These are phyloP conservation scores for Epichloe amarillans DNA, from an alignment of 2,329 filamentous ascomycete genomes.

Conservation along the genomic window DNA sequence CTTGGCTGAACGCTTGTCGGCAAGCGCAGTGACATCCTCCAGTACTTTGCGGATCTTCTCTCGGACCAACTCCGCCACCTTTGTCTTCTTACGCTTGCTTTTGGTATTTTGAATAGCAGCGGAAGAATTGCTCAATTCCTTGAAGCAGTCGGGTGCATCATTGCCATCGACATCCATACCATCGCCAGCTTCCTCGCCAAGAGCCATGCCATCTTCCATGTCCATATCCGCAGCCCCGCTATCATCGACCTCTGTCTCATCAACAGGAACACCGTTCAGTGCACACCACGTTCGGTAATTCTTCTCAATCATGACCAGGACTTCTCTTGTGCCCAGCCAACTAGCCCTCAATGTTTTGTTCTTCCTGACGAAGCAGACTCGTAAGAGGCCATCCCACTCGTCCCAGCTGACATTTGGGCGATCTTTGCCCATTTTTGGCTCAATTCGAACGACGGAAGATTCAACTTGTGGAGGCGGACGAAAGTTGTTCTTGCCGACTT, in stretches of 20 bases:
- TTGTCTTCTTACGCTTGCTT: conserved; percentile 63
- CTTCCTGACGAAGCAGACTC: conserved; percentile 60
- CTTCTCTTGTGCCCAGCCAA: conserved; percentile 68
- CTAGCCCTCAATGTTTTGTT: conserved; percentile 79
- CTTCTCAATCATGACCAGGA: conserved; percentile 66
- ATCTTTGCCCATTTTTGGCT: conserved; percentile 65
- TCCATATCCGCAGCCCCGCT: conserved; percentile 26
- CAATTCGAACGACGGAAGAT: conserved; percentile 76
- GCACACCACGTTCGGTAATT: conserved; percentile 90
- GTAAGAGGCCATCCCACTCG: conserved; percentile 84
- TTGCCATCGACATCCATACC: conserved; percentile 48
- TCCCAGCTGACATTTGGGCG: conserved; percentile 82
- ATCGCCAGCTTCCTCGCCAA: conserved; percentile 19
- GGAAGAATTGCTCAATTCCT: conserved; percentile 39
- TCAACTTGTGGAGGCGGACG: conserved; percentile 89
- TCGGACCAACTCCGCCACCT: conserved; percentile 67
- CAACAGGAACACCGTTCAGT: conserved; percentile 66
- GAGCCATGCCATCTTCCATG: conserved; percentile 19
- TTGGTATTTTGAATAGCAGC: conserved; percentile 41
- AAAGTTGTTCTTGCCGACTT: conserved; percentile 94
- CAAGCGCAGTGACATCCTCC: conserved; percentile 64
- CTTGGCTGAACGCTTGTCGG: conserved; percentile 69
- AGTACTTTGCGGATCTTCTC: conserved; percentile 79
- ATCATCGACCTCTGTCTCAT: conserved; percentile 46
- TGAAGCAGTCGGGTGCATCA: conserved; percentile 74